phyloP scores from a whole-genome alignment of 495 filamentous ascomycete genomes.

The Penicillium paxilli region DNA sequence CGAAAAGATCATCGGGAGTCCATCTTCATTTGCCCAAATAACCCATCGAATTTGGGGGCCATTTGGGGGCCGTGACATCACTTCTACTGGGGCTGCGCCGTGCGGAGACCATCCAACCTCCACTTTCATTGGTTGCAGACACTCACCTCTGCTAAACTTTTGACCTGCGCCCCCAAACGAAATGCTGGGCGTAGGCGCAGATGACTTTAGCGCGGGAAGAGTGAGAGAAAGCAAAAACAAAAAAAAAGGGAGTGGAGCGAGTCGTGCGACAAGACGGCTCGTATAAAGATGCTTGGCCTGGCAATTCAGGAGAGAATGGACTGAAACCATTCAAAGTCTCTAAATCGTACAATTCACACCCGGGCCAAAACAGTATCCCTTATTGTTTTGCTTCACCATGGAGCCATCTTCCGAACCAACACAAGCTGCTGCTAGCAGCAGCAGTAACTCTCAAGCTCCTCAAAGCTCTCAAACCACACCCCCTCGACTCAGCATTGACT shows the following conservation, averaged over 20 bases:
- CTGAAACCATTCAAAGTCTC: not conserved
- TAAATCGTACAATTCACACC: not conserved
- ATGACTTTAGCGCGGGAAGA: too few relatives aligned
- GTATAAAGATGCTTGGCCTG: not conserved
- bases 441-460: not conserved
- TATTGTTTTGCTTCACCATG: not conserved
- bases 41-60: not conserved
- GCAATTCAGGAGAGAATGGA: not conserved
- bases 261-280: not conserved
- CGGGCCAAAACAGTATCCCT: not conserved
- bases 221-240: too few relatives aligned
- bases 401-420: not conserved
- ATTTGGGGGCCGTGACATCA: slow-evolving; percentile 8
- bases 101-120: not conserved
- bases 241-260: not conserved
- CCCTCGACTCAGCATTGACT: slow-evolving; percentile 21
- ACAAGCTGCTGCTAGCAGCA: not conserved
- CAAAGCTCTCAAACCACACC: slow-evolving; percentile 1
- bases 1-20: too few relatives aligned
- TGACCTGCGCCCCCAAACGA: not conserved
- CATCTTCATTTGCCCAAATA: not conserved
- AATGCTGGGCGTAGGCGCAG: not conserved
- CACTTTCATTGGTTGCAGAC: not conserved
- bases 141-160: not conserved
- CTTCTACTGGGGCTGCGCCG: not conserved